Conservation (phyloP, 768 basidiomycete species). For the Tubosaeta sp. region DNA sequence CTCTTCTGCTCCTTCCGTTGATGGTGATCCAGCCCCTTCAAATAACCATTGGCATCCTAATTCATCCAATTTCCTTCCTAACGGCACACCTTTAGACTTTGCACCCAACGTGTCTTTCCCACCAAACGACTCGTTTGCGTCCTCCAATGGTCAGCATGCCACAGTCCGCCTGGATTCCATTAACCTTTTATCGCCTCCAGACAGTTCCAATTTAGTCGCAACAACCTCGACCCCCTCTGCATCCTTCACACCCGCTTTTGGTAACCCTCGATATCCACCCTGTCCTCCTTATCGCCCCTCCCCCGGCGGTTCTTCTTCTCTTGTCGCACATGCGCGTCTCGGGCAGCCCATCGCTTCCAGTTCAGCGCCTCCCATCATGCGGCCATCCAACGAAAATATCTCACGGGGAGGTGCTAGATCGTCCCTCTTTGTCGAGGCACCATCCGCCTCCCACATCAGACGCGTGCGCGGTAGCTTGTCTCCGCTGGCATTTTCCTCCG, state of each 20-base stretch:
- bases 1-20: constrained; percentile 18
- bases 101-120: constrained; percentile 9
- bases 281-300: constrained; percentile 24
- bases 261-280: constrained; percentile 22
- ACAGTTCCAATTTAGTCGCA: constrained; percentile 2
- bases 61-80: constrained; percentile 19
- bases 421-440: constrained; percentile 7
- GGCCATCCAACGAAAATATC: constrained; percentile 11
- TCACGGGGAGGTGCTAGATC: constrained; percentile 10
- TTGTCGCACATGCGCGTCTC: constrained; percentile 14
- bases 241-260: constrained; percentile 18
- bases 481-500: constrained; percentile 20
- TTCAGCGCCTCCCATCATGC: constrained; percentile 17
- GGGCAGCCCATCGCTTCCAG: constrained; percentile 6
- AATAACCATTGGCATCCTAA: constrained; percentile 16
- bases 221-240: constrained; percentile 11
- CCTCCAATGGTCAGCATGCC: constrained; percentile 21
- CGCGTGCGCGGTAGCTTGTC: constrained; percentile 23
- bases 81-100: constrained; percentile 4
- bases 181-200: constrained; percentile 14
- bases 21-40: constrained; percentile 13
- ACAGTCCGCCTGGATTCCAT: constrained; percentile 5
- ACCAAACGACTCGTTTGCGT: constrained; percentile 12
- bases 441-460: constrained; percentile 9
- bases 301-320: constrained; percentile 9